phyloP scores from a whole-genome alignment of 805 yeast species.

The Wickerhamomyces chambardii region DNA sequence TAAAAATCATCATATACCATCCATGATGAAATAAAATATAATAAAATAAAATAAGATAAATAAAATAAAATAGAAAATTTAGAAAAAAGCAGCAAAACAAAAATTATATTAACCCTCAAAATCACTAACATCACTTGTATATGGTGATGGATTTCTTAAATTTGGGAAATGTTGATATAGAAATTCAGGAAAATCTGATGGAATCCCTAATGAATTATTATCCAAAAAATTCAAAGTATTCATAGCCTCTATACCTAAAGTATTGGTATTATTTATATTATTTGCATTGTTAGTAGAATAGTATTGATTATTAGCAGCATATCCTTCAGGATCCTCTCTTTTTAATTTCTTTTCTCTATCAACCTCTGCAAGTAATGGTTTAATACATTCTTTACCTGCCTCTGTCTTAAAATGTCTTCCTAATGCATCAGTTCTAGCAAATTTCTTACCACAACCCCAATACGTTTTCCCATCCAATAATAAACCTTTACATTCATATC shows the following conservation, averaged over 20 bases:
- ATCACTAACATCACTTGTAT: neutral
- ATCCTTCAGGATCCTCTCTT: neutral
- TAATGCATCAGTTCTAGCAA: conserved; percentile 74
- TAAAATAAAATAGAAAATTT: too few species aligned
- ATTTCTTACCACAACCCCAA: conserved; percentile 80
- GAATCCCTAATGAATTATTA: neutral
- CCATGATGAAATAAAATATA: too few species aligned
- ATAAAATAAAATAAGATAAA: too few species aligned
- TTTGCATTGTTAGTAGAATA: neutral
- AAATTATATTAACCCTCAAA: neutral
- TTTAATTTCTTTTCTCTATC: conserved; percentile 15
- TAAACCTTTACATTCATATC: conserved; percentile 62
- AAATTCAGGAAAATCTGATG: neutral
- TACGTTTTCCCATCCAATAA: conserved; percentile 39
- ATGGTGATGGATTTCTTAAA: neutral
- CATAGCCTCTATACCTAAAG: neutral
- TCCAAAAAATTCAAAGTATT: too few species aligned
- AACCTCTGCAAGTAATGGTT: conserved; percentile 57
- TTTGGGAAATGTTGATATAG: neutral
- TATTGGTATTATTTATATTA: neutral
- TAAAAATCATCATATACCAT: too few species aligned
- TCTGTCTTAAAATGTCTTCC: conserved; percentile 77
- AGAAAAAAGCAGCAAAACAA: too few species aligned
- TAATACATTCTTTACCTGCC: conserved; percentile 64
- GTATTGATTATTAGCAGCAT: neutral